Conservation (phyloP, 2,329 filamentous ascomycete species). For the Colletotrichum costaricense region DNA sequence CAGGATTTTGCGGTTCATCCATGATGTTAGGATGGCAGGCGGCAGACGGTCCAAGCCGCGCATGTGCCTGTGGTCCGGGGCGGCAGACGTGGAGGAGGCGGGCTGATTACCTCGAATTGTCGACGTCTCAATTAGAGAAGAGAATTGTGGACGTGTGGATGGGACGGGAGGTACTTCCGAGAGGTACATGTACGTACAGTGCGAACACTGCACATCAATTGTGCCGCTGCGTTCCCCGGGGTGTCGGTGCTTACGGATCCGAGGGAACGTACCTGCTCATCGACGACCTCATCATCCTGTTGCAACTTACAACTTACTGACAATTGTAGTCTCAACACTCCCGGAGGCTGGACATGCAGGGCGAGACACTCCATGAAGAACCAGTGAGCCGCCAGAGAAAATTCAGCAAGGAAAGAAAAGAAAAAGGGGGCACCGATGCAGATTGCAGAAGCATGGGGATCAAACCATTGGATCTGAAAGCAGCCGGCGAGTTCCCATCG, state of each 20-base stretch:
- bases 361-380: neutral
- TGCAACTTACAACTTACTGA: neutral
- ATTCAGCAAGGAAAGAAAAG: neutral
- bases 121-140: constrained; percentile 17
- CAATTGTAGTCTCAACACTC: neutral
- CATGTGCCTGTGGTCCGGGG: neutral
- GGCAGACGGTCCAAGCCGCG: constrained; percentile 31
- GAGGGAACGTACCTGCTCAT: neutral
- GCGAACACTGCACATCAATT: neutral
- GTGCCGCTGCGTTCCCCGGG: neutral
- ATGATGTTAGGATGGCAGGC: constrained; percentile 2
- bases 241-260: neutral
- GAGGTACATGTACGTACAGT: neutral
- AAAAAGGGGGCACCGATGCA: neutral
- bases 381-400: neutral
- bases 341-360: neutral
- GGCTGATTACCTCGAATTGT: constrained; percentile 14
- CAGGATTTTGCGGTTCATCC: neutral
- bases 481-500: constrained; percentile 16
- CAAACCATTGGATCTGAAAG: constrained; percentile 11
- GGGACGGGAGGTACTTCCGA: neutral
- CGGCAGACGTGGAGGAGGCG: constrained; percentile 17
- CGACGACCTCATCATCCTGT: neutral
- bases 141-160: neutral
- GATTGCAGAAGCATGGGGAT: neutral